phyloP scores from a whole-genome alignment of 176 grass and related monocot genomes.

The Neostapfia colusana region DNA sequence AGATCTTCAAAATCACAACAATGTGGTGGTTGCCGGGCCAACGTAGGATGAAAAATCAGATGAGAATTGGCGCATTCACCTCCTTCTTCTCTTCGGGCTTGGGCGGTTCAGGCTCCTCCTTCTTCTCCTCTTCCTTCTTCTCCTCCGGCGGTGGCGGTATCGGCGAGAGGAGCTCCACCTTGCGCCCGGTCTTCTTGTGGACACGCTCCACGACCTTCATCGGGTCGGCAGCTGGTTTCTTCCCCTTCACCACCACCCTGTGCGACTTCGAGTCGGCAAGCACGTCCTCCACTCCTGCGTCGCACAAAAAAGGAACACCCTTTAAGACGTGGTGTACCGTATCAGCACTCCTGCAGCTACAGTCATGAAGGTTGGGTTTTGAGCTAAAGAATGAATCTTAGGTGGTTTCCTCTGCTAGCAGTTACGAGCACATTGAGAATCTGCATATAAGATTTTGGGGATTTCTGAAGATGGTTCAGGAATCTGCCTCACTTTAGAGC shows the following conservation, averaged over 20 bases:
- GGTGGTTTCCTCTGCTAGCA: constrained; percentile 22
- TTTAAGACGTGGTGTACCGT: constrained; percentile 22
- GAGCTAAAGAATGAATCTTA: constrained; percentile 31
- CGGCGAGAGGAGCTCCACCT: constrained; percentile 81
- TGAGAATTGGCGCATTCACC: constrained; percentile 23
- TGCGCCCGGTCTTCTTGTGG: constrained; percentile 86
- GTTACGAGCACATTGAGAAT: constrained; percentile 30
- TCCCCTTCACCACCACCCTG: constrained; percentile 93
- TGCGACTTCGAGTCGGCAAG: constrained; percentile 64
- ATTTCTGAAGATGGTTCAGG: constrained; percentile 21
- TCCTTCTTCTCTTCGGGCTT: constrained; percentile 60
- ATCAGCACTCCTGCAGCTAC: background rate
- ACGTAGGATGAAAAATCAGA: background rate
- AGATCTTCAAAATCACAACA: background rate
- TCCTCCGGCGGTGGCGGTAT: constrained; percentile 46
- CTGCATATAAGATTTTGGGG: constrained; percentile 10
- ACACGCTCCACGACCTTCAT: constrained; percentile 89
- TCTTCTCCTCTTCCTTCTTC: constrained; percentile 69
- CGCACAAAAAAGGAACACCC: background rate
- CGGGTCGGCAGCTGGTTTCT: constrained; percentile 76
- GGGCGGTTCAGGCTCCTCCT: constrained; percentile 38
- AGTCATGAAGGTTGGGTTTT: background rate
- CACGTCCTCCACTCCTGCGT: constrained; percentile 78
- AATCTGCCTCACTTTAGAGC: constrained; percentile 31
- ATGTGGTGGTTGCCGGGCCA: background rate